Base-by-base conservation (phyloP, 2,329 filamentous ascomycete genomes). In the Emericellopsis atlantica region DNA sequence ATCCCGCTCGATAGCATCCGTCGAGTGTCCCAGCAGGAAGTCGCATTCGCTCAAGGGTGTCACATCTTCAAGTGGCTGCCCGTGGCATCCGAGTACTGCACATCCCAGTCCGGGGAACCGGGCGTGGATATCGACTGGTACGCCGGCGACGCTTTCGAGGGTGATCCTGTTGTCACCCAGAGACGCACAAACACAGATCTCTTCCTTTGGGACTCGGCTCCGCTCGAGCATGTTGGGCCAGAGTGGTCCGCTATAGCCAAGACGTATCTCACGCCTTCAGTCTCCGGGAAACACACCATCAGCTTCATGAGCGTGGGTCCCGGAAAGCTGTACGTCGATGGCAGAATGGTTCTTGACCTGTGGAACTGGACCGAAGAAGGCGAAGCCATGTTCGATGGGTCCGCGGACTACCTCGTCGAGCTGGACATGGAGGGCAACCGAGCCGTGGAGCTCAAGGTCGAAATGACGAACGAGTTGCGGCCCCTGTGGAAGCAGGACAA, bases 341-440 rank as follows among this genome's bases (percentile, higher is more conserved):
- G 72, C 5, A 62, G 72, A 47, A 52, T 80, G 12, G 68, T 72
- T 15, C 69, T 81, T 35, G 76, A 83, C 47, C 68, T 81, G 3
- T 82, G 78, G 79, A 64, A 83, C 48, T 82, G 78, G 78, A 79
- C 72, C 0, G 76, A 81, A 46, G 72, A 80, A 48, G 78, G 79
- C 18, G 78, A 82, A 54, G 77, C 79, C 23, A 82, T 83, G 79
- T 83, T 82, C 49, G 78, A 79, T 32, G 77, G 76, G 12, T 82
- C 77, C 0, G 60, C 77, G 41, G 79, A 83, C 50, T 73, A 79
- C 40, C 64, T 81, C 23, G 72, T 79, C 40, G 69, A 77, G 0
- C 64, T 79, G 8, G 62, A 72, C 15, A 74, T 82, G 57, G 65
- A 74, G 50, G 76, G 71, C 11, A 69, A 71, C 40, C 70, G 73